phyloP scores from a whole-genome alignment of 768 basidiomycete species.

The Cystobasidium ongulense region DNA sequence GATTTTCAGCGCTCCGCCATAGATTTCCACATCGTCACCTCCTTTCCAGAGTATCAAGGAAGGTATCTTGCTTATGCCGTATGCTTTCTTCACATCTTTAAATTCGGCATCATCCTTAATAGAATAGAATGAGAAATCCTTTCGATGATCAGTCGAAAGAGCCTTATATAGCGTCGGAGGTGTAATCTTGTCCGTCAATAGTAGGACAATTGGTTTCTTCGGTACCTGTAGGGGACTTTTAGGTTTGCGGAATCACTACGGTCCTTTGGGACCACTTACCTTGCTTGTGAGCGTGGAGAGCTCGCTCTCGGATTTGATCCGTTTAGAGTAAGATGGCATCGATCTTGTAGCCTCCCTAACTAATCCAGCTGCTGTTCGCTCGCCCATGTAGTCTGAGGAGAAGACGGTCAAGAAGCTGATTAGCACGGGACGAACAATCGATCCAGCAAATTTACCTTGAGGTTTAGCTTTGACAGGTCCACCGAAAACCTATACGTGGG shows the following conservation, averaged over 20 bases:
- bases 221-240: constrained; percentile 15
- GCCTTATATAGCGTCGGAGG: constrained; percentile 42
- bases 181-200: constrained; percentile 39
- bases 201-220: constrained; percentile 38
- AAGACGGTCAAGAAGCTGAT: too few species aligned
- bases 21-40: constrained; percentile 25
- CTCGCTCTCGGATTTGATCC: constrained; percentile 31
- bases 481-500: constrained; percentile 33
- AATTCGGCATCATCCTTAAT: constrained; percentile 38
- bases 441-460: background rate
- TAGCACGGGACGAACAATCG: background rate
- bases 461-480: constrained; percentile 20
- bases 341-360: constrained; percentile 32
- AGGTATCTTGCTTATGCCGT: constrained; percentile 38
- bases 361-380: constrained; percentile 37
- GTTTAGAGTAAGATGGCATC: constrained; percentile 41
- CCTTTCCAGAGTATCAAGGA: constrained; percentile 34
- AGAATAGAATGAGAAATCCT: constrained; percentile 39
- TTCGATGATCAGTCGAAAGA: constrained; percentile 40
- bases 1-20: constrained; percentile 34
- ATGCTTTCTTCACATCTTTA: constrained; percentile 25
- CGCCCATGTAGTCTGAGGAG: constrained; percentile 35
- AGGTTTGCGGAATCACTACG: background rate
- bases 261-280: background rate
- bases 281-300: constrained; percentile 13